Percentiles rank a stretch among this genome's conserved stretches.
Evolutionary conservation across 805 yeast genomes (phyloP).

Genomic region (Zygosaccharomyces lentus): DNA sequence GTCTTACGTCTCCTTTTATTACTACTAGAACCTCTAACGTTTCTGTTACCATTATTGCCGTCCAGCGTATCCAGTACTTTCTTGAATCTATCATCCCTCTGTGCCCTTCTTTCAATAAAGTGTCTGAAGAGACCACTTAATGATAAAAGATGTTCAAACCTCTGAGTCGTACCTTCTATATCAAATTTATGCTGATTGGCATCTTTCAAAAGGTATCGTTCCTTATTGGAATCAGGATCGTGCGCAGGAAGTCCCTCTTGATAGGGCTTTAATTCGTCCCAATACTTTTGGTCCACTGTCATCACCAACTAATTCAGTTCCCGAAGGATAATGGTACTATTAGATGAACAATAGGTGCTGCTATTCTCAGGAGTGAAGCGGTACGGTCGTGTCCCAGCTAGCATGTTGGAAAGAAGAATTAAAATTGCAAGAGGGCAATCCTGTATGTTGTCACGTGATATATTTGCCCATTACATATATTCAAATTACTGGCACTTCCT

Average conservation of each 20-base stretch:
- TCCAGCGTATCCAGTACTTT: constrained; percentile 45
- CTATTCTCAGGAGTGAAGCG: background rate
- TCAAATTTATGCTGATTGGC: constrained; percentile 38
- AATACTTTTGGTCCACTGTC: constrained; percentile 24
- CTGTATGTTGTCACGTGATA: constrained; percentile 1
- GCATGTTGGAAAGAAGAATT: constrained; percentile 4
- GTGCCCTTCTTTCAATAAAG: constrained; percentile 61
- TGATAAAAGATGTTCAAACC: constrained; percentile 64
- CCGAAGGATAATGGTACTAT: background rate
- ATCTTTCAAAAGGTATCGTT: constrained; percentile 27
- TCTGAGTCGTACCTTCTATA: constrained; percentile 55
- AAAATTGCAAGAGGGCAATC: constrained; percentile 4
- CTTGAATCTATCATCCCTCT: constrained; percentile 53
- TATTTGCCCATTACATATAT: background rate
- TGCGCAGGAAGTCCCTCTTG: constrained; percentile 24
- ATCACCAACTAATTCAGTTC: constrained; percentile 4
- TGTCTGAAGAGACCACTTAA: constrained; percentile 64
- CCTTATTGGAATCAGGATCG: constrained; percentile 22
- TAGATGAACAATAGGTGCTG: background rate
- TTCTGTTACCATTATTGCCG: constrained; percentile 15
- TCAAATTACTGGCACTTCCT: background rate
- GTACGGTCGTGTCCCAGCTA: background rate
- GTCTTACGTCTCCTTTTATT: constrained; percentile 60
- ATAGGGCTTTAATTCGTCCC: constrained; percentile 23
- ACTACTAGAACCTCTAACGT: constrained; percentile 18